These are phyloP conservation scores for Mycena albidolilacea DNA, from an alignment of 768 basidiomycete genomes.

Conservation along the genomic window DNA sequence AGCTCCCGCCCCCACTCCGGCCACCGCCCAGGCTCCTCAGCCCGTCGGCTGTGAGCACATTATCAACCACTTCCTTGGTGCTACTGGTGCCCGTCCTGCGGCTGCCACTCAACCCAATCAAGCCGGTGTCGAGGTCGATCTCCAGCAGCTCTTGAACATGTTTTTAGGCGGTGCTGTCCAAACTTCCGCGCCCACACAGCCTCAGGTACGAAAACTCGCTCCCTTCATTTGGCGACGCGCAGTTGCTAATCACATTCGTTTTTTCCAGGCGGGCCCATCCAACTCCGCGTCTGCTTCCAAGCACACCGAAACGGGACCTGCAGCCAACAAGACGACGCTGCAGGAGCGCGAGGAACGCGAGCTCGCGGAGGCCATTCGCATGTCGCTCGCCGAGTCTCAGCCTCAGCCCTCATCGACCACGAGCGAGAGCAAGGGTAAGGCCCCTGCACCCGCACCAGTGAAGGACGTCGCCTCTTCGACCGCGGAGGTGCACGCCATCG, in stretches of 20 bases:
- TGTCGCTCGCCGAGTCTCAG: too few species aligned
- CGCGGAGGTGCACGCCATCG: constrained; percentile 57
- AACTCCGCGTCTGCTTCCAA: not conserved
- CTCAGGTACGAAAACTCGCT: not conserved
- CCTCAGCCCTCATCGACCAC: too few species aligned
- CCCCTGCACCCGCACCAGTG: constrained; percentile 42
- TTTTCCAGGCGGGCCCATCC: not conserved
- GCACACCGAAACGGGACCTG: not conserved
- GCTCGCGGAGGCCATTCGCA: constrained; percentile 47
- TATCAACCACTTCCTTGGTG: constrained; percentile 23
- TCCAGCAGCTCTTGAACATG: constrained; percentile 36
- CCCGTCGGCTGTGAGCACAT: constrained; percentile 3
- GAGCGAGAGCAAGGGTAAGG: constrained; percentile 54
- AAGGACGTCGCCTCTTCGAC: constrained; percentile 52
- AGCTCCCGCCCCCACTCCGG: not conserved
- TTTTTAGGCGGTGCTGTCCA: constrained; percentile 14
- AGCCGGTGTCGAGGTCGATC: not conserved
- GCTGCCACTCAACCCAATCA: not conserved
- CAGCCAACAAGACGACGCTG: constrained; percentile 28
- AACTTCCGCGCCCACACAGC: not conserved
- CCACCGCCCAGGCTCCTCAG: constrained; percentile 11
- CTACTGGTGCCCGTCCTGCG: not conserved
- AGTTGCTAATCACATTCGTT: too few species aligned
- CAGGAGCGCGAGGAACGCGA: constrained; percentile 51
- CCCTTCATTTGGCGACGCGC: too few species aligned